Base-by-base conservation (phyloP, 257 asterid genomes). In the Rhazya stricta region DNA sequence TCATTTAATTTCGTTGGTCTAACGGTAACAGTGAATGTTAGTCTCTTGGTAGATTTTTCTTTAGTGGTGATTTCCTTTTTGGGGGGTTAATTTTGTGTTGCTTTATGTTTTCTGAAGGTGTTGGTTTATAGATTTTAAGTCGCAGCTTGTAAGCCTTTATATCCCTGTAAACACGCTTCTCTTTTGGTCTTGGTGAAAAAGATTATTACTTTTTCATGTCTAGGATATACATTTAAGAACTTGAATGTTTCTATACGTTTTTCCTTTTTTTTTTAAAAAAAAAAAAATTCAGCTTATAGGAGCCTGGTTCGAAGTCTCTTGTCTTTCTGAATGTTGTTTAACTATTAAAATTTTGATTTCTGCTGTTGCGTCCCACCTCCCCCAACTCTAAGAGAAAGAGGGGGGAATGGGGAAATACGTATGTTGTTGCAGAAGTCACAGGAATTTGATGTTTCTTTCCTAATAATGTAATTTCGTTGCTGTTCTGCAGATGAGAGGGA, bases 401-500 rank as follows among this genome's bases (percentile, higher is more conserved):
- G 56, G 37, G 18, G 21, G 7, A 19, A 2, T 48, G 56, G 37
- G 18, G 21, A 2, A 19, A 2, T 48, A 18, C 30, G 7, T 4
- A 21, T 32, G 16, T 65, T 48, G 25, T 7, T 9, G 54, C 34
- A 43, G 62, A 53, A 63, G 5, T 6, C 34, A 6, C 29, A 13
- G 12, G 27, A 23, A 25, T 54, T 6, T 54, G 15, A 41, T 67
- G 15, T 46, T 67, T 15, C 4, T 34, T 41, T 46, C 13, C 23
- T 32, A 23, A 25, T 19, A 25, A 18, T 3, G 48, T 77, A 15
- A 19, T 15, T 16, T 43, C 15, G 0, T 30, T 58, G 29, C 32
- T 58, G 25, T 73, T 67, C 46, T 82, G 88, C 96, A 95, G 99
- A 92, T 78, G 96, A 87, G 74, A 86, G 85, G 77, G 99, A 92